A percentile compares a stretch with the other conserved stretches of the same genome.
These are phyloP conservation scores for Quercus phellos DNA, from an alignment of 331 rosid genomes.

Conservation along the genomic window DNA sequence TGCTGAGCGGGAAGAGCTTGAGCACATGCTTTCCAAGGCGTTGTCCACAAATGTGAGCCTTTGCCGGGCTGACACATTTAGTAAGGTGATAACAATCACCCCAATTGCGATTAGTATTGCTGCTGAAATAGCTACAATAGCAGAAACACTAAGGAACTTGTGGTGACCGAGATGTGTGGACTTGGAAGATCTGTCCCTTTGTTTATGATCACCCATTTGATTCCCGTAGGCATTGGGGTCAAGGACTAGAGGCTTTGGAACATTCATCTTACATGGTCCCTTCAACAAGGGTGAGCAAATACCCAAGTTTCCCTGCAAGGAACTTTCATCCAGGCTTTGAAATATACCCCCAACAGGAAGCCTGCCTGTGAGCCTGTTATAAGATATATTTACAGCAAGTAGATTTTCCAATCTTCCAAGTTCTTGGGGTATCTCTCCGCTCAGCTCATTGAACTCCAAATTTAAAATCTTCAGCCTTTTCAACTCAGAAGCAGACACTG, in stretches of 20 bases:
- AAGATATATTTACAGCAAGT: constrained; percentile 77
- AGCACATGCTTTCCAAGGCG: constrained; percentile 87
- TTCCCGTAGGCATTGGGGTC: constrained; percentile 65
- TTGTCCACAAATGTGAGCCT: constrained; percentile 62
- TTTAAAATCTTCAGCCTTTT: constrained; percentile 63
- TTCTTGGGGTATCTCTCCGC: constrained; percentile 90
- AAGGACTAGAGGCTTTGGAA: constrained; percentile 85
- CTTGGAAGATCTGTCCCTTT: constrained; percentile 30
- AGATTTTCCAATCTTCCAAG: constrained; percentile 72
- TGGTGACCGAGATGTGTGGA: constrained; percentile 32
- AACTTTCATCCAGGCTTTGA: constrained; percentile 71
- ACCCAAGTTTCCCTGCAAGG: constrained; percentile 82
- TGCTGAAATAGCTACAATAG: constrained; percentile 75
- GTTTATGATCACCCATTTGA: constrained; percentile 49
- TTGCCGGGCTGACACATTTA: constrained; percentile 69
- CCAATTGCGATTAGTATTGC: constrained; percentile 63
- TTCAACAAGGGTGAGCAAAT: constrained; percentile 76
- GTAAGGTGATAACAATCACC: constrained; percentile 60
- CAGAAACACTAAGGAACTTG: constrained; percentile 75
- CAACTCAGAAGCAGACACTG: constrained; percentile 64
- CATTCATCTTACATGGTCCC: constrained; percentile 87
- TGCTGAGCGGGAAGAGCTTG: constrained; percentile 72
- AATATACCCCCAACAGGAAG: constrained; percentile 69
- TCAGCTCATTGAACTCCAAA: constrained; percentile 69
- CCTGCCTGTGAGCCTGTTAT: constrained; percentile 79